Conservation (phyloP, 306 rosid genomes). For the Echinosophora koreensis region DNA sequence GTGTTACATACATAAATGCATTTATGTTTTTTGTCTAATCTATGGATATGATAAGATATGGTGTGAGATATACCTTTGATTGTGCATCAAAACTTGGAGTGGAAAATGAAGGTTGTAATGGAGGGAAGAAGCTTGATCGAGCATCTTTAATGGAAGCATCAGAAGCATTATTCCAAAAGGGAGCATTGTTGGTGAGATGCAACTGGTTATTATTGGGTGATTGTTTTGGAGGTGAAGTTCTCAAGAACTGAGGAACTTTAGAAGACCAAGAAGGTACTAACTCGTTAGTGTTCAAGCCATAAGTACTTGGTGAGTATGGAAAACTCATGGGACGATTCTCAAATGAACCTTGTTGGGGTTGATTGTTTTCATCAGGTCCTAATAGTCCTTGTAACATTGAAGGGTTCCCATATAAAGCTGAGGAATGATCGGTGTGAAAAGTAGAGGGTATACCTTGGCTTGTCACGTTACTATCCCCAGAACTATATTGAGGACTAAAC, state of each 20-base stretch:
- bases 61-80: conserved; percentile 62
- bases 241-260: conserved; percentile 79
- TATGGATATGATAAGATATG: background rate
- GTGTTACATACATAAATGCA: background rate
- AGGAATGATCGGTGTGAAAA: conserved; percentile 59
- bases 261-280: conserved; percentile 55
- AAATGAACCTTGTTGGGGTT: conserved; percentile 54
- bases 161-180: conserved; percentile 93
- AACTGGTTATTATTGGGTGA: conserved; percentile 60
- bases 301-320: conserved; percentile 54
- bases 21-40: background rate
- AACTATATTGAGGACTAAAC: conserved; percentile 84
- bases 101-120: conserved; percentile 72
- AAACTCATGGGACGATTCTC: conserved; percentile 52
- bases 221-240: conserved; percentile 83
- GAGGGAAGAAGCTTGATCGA: conserved; percentile 66
- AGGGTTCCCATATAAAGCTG: conserved; percentile 63
- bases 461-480: conserved; percentile 78
- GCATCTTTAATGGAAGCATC: conserved; percentile 75
- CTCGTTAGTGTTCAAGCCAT: conserved; percentile 66
- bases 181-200: conserved; percentile 82
- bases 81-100: conserved; percentile 63
- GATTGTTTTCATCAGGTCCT: conserved; percentile 57
- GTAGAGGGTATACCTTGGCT: conserved; percentile 66
- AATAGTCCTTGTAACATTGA: conserved; percentile 76